Evolutionary conservation across 2,329 filamentous ascomycete species (phyloP), one percentile per base, ranked within the genome.

Genomic region (Pestalotiopsis sp.): DNA sequence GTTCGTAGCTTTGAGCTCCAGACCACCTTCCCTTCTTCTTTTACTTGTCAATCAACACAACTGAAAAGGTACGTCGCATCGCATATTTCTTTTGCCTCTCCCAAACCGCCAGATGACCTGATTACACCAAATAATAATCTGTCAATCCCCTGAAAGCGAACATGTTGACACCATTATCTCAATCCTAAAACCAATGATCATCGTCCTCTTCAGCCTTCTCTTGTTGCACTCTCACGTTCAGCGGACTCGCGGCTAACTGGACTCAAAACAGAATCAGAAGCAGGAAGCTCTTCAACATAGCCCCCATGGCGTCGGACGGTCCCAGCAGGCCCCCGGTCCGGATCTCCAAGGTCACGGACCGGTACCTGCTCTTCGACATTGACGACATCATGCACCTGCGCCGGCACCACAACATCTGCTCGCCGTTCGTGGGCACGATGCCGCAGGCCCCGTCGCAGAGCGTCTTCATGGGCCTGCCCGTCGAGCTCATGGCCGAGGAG

Each of bases 401-500:
- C 73, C 90, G 93, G 71, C 85, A 90, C 75, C 88, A 97, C 82
- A 91, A 93, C 78, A 94, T 97, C 75, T 95, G 92, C 76, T 94
- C 94, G 71, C 92, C 96, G 39, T 86, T 97, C 67, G 91, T 93
- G 69, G 96, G 96, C 68, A 95, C 93, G 7, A 90, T 97, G 38
- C 95, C 96, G 2, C 95, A 98, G 81, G 91, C 94, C 68, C 94
- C 95, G 5, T 95, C 97, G 74, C 96, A 99, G 81, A 98, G 97
- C 82, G 88, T 97, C 68, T 98, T 98, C 78, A 88, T 95, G 69
- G 93, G 95, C 60, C 83, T 98, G 64, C 96, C 96, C 2, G 83
- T 98, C 31, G 92, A 98, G 83, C 85, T 99, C 59, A 93, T 96
- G 84, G 91, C 93, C 1, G 96, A 98, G 82, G 96, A 99, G 83